Evolutionary conservation across 495 filamentous ascomycete genomes (phyloP).

Genomic region (Talaromyces ruber): DNA sequence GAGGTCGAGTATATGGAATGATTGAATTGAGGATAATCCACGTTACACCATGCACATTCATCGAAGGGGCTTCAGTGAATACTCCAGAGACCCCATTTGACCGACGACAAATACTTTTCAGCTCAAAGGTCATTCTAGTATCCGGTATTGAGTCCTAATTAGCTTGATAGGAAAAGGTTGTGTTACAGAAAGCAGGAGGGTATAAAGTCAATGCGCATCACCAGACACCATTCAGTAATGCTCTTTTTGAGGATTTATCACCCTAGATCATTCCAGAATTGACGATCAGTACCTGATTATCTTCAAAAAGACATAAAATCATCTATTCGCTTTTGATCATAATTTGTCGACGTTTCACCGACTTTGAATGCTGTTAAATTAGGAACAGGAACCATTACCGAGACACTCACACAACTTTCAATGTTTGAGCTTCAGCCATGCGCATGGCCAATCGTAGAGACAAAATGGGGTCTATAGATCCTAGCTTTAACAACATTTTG

Average conservation of each 20-base stretch:
- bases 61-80: neutral
- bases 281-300: neutral
- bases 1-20: neutral
- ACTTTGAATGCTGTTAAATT: neutral
- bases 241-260: neutral
- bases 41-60: neutral
- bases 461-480: no score
- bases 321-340: neutral
- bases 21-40: neutral
- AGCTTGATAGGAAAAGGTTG: neutral
- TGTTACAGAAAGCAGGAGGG: neutral
- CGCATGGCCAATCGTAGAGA: no score
- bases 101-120: neutral
- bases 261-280: neutral
- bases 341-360: neutral
- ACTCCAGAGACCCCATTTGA: neutral
- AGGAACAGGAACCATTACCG: neutral
- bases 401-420: no score
- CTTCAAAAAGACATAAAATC: neutral
- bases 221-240: neutral
- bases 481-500: no score
- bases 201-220: neutral
- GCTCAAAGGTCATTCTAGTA: neutral
- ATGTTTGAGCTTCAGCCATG: neutral
- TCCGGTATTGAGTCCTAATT: neutral